Conservation (phyloP, 2,329 filamentous ascomycete genomes). For the Aspergillus sp. region DNA sequence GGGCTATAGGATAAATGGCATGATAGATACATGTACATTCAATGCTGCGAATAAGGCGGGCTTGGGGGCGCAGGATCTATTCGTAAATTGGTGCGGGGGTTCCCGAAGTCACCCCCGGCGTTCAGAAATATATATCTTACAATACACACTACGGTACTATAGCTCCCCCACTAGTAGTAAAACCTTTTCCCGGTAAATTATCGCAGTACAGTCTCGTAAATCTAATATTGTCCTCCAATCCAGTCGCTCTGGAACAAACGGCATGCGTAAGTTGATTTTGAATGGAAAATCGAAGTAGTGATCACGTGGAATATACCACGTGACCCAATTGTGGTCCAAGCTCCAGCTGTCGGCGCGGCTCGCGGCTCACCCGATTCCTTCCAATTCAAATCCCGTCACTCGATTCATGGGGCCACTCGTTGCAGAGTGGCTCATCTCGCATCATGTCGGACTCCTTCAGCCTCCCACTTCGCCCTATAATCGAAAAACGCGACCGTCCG, state of each 20-base stretch:
- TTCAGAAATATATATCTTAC: neutral
- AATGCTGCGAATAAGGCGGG: neutral
- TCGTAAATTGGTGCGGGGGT: too few relatives aligned
- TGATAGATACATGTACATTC: too few relatives aligned
- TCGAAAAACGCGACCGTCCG: constrained; percentile 50
- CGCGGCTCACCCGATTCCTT: too few relatives aligned
- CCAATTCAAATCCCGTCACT: neutral
- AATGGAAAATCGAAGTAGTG: too few relatives aligned
- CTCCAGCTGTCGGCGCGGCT: neutral
- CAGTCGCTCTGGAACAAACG: too few relatives aligned
- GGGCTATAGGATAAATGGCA: neutral
- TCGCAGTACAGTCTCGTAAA: neutral
- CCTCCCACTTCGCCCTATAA: constrained; percentile 62
- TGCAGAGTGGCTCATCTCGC: neutral
- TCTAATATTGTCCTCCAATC: too few relatives aligned
- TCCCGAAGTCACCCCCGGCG: neutral
- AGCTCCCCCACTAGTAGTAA: neutral
- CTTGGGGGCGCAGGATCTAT: neutral
- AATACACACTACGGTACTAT: too few relatives aligned
- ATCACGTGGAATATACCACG: too few relatives aligned
- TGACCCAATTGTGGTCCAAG: neutral
- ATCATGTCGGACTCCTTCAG: constrained; percentile 45
- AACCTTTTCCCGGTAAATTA: neutral
- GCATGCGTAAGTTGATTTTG: too few relatives aligned
- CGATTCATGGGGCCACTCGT: constrained; percentile 5